A percentile compares a stretch with the other conserved stretches of the same genome.
These are phyloP conservation scores for Didymella pinodella DNA, from an alignment of 2,329 filamentous ascomycete species.

Conservation along the genomic window DNA sequence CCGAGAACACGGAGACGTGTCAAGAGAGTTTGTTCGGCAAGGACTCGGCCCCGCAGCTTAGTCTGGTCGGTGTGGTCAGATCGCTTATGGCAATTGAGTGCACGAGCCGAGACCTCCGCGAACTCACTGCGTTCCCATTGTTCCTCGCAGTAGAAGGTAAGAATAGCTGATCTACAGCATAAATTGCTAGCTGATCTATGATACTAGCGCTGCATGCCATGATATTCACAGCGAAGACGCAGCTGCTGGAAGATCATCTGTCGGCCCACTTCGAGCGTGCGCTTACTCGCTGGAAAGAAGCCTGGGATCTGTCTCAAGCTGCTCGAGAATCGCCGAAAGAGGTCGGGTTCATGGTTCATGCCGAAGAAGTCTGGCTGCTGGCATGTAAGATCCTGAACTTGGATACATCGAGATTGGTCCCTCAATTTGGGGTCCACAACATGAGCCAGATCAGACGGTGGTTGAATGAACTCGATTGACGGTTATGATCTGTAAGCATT, in stretches of 20 bases:
- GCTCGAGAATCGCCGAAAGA: conserved; percentile 50
- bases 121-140: background rate
- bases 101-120: background rate
- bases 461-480: conserved; percentile 6
- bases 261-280: conserved; percentile 1
- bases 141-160: conserved; percentile 3
- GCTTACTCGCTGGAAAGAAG: conserved; percentile 13
- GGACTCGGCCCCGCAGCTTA: background rate
- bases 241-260: background rate
- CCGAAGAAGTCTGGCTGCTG: conserved; percentile 5
- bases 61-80: background rate
- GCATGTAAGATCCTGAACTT: conserved; percentile 1
- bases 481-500: background rate
- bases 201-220: background rate
- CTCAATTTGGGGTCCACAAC: conserved; percentile 2
- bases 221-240: conserved; percentile 2
- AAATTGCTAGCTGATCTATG: background rate
- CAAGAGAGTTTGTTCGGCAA: background rate
- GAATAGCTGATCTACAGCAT: background rate
- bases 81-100: background rate
- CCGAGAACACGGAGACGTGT: background rate
- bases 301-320: background rate
- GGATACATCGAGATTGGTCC: conserved; percentile 1
- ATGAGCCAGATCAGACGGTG: conserved; percentile 3
- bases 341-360: conserved; percentile 2